A percentile compares a stretch with the other conserved stretches of the same genome.
These are phyloP conservation scores for Saccharomyces kudriavzevii DNA, from an alignment of 805 yeast species.

Conservation along the genomic window DNA sequence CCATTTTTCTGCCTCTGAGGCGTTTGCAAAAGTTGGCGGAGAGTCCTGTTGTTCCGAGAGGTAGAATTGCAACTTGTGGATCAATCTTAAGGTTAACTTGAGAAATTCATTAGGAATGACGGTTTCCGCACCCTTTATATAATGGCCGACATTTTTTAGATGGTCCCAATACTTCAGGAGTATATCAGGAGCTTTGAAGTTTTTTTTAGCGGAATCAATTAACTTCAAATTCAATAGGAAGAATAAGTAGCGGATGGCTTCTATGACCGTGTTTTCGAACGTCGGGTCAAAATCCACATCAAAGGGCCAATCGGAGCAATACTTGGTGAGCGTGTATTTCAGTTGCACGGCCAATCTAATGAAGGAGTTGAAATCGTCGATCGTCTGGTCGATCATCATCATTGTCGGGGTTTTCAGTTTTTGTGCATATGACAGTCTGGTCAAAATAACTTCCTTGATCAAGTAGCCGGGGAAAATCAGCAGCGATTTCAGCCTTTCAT, in stretches of 20 bases:
- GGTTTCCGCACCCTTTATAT: constrained; percentile 71
- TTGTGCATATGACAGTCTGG: constrained; percentile 69
- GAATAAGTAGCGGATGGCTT: constrained; percentile 66
- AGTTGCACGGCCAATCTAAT: constrained; percentile 68
- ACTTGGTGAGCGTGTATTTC: constrained; percentile 56
- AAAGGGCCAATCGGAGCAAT: constrained; percentile 60
- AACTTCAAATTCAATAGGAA: constrained; percentile 67
- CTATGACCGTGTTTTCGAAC: constrained; percentile 59
- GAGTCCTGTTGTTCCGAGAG: constrained; percentile 63
- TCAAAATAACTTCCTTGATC: constrained; percentile 67
- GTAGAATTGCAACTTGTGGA: constrained; percentile 61
- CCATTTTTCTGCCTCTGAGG: constrained; percentile 51
- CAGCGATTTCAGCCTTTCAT: constrained; percentile 55
- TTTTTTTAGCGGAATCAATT: constrained; percentile 61
- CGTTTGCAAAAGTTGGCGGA: constrained; percentile 39
- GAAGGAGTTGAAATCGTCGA: constrained; percentile 74
- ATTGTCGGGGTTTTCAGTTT: constrained; percentile 78
- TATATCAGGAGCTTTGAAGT: constrained; percentile 85
- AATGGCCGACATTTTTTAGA: constrained; percentile 67
- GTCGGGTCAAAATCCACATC: constrained; percentile 54
- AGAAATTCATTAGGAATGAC: constrained; percentile 73
- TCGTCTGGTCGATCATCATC: constrained; percentile 93
- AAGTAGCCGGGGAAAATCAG: constrained; percentile 71
- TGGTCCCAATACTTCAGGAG: constrained; percentile 75
- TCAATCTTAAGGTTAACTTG: constrained; percentile 55